Evolutionary conservation across 805 yeast species (phyloP).

Genomic region (Martiniozyma abietophila): DNA sequence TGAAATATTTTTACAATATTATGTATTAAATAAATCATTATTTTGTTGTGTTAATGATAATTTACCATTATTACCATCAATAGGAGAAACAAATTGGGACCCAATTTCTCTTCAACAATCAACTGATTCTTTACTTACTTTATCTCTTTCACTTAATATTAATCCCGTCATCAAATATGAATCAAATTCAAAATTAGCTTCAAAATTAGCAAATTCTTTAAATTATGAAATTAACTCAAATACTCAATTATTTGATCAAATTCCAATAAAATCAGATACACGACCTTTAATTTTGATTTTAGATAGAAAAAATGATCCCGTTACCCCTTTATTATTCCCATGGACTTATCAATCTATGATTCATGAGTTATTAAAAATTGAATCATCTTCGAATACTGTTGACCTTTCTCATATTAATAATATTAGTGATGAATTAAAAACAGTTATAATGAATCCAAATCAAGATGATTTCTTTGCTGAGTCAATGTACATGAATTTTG

Average conservation of each 20-base stretch:
- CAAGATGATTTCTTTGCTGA: conserved; percentile 73
- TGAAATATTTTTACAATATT: conserved; percentile 80
- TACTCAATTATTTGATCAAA: conserved; percentile 57
- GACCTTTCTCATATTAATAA: conserved; percentile 49
- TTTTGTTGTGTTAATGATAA: conserved; percentile 28
- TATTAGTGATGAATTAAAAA: conserved; percentile 46
- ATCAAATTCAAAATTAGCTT: conserved; percentile 51
- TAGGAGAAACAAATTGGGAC: conserved; percentile 35
- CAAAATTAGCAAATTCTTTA: conserved; percentile 62
- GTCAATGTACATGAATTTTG: conserved; percentile 84
- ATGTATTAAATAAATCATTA: conserved; percentile 61
- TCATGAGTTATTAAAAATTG: conserved; percentile 80
- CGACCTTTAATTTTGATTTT: conserved; percentile 68
- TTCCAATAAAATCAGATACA: conserved; percentile 42
- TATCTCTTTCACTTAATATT: conserved; percentile 61
- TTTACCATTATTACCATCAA: conserved; percentile 13
- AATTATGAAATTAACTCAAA: conserved; percentile 46
- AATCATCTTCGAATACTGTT: conserved; percentile 57
- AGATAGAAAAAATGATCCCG: conserved; percentile 84
- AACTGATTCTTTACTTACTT: conserved; percentile 38
- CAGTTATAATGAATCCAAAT: conserved; percentile 55
- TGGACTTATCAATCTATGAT: conserved; percentile 99
- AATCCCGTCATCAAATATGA: conserved; percentile 80
- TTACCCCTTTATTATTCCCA: conserved; percentile 85
- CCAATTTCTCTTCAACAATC: conserved; percentile 34